Evolutionary conservation across 495 filamentous ascomycete genomes (phyloP).

Genomic region (Penicillium soppii): DNA sequence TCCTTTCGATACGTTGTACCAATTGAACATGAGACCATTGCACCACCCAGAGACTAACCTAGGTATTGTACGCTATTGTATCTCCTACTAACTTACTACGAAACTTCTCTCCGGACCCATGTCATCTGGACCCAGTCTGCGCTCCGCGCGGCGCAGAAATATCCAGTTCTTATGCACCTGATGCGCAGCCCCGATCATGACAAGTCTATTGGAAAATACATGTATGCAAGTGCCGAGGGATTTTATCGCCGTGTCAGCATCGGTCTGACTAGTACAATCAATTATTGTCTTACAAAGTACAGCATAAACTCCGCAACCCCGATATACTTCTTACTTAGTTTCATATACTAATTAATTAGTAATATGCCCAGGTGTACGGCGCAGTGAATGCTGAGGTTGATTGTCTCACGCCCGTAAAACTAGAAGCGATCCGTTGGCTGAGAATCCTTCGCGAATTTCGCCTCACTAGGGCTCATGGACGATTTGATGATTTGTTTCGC

Average conservation of each 20-base stretch:
- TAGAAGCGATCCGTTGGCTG: too few relatives aligned
- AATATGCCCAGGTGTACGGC: too few relatives aligned
- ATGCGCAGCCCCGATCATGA: conserved; percentile 3
- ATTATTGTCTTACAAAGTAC: background rate
- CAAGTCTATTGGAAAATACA: conserved; percentile 1
- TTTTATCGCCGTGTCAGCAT: background rate
- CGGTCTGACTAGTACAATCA: background rate
- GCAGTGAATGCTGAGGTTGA: too few relatives aligned
- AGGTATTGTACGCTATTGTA: too few relatives aligned
- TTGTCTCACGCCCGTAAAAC: too few relatives aligned
- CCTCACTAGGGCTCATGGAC: too few relatives aligned
- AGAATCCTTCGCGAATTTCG: background rate
- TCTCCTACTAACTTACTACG: too few relatives aligned
- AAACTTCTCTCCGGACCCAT: background rate
- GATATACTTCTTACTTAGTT: too few relatives aligned
- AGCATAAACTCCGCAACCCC: too few relatives aligned
- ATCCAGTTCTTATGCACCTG: background rate
- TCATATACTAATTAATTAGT: too few relatives aligned
- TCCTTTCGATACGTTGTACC: background rate
- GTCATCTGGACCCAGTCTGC: conserved; percentile 18
- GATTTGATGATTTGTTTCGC: too few relatives aligned
- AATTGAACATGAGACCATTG: background rate
- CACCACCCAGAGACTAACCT: too few relatives aligned
- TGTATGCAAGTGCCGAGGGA: background rate
- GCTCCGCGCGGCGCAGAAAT: conserved; percentile 12